These are phyloP conservation scores for Papilionanthe hybrid DNA, from an alignment of 116 monocot species.

Conservation along the genomic window DNA sequence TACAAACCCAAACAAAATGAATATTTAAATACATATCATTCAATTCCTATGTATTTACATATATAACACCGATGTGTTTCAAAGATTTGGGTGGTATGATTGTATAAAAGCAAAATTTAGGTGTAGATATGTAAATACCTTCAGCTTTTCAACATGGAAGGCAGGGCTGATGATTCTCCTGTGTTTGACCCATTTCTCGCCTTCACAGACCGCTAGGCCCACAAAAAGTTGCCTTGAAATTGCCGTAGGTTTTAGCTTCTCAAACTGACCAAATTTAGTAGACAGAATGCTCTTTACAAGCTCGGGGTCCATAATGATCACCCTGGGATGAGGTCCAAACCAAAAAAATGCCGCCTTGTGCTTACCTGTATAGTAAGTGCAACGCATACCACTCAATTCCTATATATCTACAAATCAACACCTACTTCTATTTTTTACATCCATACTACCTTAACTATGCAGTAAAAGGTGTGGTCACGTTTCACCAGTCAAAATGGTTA, in stretches of 20 bases:
- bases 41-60: too few species aligned
- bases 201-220: slow-evolving; percentile 25
- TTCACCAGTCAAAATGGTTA: too few species aligned
- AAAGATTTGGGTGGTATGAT: not conserved
- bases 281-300: slow-evolving; percentile 40
- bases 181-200: slow-evolving; percentile 43
- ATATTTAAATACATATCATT: too few species aligned
- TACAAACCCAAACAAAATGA: not conserved
- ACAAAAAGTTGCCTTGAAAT: not conserved
- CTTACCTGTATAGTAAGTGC: not conserved
- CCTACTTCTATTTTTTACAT: too few species aligned
- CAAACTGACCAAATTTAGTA: slow-evolving; percentile 45
- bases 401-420: too few species aligned
- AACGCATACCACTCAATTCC: too few species aligned
- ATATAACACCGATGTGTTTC: too few species aligned
- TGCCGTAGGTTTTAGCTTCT: slow-evolving; percentile 2
- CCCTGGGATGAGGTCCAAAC: slow-evolving; percentile 41
- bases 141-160: slow-evolving; percentile 45
- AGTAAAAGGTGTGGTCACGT: too few species aligned
- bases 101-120: not conserved
- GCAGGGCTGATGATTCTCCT: slow-evolving; percentile 42
- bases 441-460: too few species aligned
- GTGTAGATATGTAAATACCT: slow-evolving; percentile 17
- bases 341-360: slow-evolving; percentile 27
- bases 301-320: slow-evolving; percentile 39